Evolutionary conservation across 768 basidiomycete species (phyloP), one percentile per base, ranked within the genome.

Genomic region (Leccinum imitatum): DNA sequence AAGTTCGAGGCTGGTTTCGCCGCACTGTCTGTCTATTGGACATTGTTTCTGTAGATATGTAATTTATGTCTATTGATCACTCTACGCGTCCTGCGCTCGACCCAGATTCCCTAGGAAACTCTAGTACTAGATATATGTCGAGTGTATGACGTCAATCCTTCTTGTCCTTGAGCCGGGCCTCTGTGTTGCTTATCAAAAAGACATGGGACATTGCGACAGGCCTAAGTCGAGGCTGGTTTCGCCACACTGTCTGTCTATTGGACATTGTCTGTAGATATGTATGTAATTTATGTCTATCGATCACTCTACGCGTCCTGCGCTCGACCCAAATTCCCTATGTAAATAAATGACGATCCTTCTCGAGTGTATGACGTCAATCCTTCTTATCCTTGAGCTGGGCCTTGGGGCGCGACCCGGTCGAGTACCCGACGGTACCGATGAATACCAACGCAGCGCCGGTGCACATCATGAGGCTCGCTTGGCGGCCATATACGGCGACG

Each of bases 371-470:
- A 69, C 59, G 55, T 67, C 58, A 74, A 3, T 68, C 71, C 57
- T 67, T 65, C 19, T 75, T 75, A 52, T 67, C 58, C 63, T 65
- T 71, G 19, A 9, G 47, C n/a, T 44, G 41, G n/a, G n/a, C 19
- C 37, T 44, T 60, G 19, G 59, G 0, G 13, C 63, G 62, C 2
- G 62, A 23, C n/a, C 63, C 63, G 3, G 60, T 70, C 19, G 89
- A 83, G 74, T 93, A 93, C 5, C 79, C 80, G 30, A 92, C 64
- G 3, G 90, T 92, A 4, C 91, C 91, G 4, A 84, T 57, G 59
- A 92, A 77, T 7, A 93, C 90, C 64, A 90, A 65, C 30, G 69
- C 79, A 0, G 90, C 89, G 0, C 91, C 91, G 6, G 65, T 69
- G 87, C 89, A 91, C 80, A 93, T 82, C 78, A 81, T 76, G 46